Conservation (phyloP, 768 basidiomycete species). For the Trametes punicea region DNA sequence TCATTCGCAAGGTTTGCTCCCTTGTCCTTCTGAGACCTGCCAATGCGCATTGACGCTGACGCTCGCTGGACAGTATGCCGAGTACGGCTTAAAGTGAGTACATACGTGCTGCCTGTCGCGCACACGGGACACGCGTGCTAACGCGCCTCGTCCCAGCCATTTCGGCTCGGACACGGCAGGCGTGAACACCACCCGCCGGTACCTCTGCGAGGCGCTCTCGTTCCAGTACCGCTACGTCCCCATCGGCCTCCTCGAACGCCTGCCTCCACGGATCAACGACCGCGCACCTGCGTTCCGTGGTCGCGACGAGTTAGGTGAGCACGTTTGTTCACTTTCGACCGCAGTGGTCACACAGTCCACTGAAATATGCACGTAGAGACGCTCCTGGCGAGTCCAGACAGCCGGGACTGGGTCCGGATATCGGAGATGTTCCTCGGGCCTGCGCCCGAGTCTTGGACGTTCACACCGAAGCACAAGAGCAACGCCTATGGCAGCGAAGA, state of each 20-base stretch:
- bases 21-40: background rate
- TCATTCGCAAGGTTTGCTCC: slow-evolving; percentile 72
- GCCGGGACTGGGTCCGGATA: slow-evolving; percentile 88
- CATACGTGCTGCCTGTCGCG: background rate
- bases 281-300: slow-evolving; percentile 86
- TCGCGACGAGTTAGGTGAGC: slow-evolving; percentile 76
- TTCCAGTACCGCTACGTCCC: slow-evolving; percentile 97
- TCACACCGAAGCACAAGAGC: slow-evolving; percentile 93
- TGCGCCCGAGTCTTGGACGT: slow-evolving; percentile 77
- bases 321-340: too few relatives aligned
- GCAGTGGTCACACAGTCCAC: too few relatives aligned
- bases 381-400: slow-evolving; percentile 72
- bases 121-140: background rate
- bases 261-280: slow-evolving; percentile 86
- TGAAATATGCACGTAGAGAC: too few relatives aligned
- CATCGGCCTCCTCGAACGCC: slow-evolving; percentile 80
- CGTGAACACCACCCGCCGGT: slow-evolving; percentile 86
- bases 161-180: slow-evolving; percentile 88
- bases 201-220: slow-evolving; percentile 91
- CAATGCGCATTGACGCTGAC: background rate
- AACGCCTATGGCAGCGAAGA: slow-evolving; percentile 65
- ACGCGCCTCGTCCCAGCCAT: slow-evolving; percentile 43
- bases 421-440: slow-evolving; percentile 95
- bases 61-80: slow-evolving; percentile 62
- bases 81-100: slow-evolving; percentile 73